Evolutionary conservation across 2,329 filamentous ascomycete genomes (phyloP).

Genomic region (Annulohypoxylon truncatum): DNA sequence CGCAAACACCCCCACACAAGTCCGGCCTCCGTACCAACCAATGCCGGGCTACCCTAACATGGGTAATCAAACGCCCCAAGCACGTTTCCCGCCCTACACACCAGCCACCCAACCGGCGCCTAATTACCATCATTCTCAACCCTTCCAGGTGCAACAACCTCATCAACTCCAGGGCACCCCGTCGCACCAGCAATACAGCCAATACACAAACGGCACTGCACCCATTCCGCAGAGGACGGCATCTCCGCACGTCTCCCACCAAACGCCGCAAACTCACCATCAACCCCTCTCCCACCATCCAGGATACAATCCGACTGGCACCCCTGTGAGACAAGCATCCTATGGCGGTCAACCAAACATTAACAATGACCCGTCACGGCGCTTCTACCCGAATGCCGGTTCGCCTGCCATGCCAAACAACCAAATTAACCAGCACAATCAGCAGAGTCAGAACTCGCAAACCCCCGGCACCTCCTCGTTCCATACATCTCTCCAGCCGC

Average conservation of each 20-base stretch:
- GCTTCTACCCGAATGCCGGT: constrained; percentile 44
- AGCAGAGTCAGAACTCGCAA: constrained; percentile 22
- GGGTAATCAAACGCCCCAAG: constrained; percentile 55
- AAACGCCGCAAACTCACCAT: constrained; percentile 44
- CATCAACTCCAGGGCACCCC: constrained; percentile 43
- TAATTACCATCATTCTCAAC: constrained; percentile 41
- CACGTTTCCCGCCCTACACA: constrained; percentile 46
- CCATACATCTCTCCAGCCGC: constrained; percentile 48
- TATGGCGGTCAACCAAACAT: constrained; percentile 47
- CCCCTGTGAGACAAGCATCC: constrained; percentile 46
- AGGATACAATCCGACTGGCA: constrained; percentile 44
- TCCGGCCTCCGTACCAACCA: constrained; percentile 55
- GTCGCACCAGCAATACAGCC: constrained; percentile 45
- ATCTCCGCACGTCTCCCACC: constrained; percentile 49
- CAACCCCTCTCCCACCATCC: constrained; percentile 47
- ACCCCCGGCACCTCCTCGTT: constrained; percentile 39
- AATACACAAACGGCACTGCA: constrained; percentile 48
- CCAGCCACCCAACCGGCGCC: constrained; percentile 44
- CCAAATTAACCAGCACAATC: constrained; percentile 41
- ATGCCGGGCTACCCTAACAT: constrained; percentile 55
- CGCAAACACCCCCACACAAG: constrained; percentile 56
- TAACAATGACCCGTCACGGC: constrained; percentile 42
- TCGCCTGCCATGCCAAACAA: constrained; percentile 45
- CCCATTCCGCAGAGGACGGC: constrained; percentile 46
- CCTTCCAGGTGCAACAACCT: constrained; percentile 45